Base-by-base conservation (phyloP, 2,329 filamentous ascomycete genomes). In the Aspergillus fijiensis region DNA sequence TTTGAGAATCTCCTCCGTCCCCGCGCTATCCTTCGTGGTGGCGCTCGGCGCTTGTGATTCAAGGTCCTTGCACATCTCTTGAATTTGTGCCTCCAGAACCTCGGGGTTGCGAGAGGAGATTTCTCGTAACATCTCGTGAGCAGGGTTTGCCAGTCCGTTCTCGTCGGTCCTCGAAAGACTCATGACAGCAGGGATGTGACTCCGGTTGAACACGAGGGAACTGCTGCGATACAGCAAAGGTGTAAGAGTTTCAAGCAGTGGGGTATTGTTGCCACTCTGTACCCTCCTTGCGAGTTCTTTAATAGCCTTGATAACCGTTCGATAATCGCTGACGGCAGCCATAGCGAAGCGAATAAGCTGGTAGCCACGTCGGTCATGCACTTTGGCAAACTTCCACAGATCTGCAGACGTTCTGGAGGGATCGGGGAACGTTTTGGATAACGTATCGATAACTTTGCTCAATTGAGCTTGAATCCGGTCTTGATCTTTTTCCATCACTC, bases 71-170 rank as follows among this genome's bases (percentile, higher is more conserved):
- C 93, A 96, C 51, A 99, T 85, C 63, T 96, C 92, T 62, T 92
- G 90, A 5, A 97, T 90, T 66, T 98, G 94, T 1, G 91, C 90
- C 71, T 95, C 94, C 79, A 99, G 92, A 9, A 98, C 87, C 60
- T 94, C 90, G 0, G 95, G 93, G 64, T 95, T 95, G 50, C 87
- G 86, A 56, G 91, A 88, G 0, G 95, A 98, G 31, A 98, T 96
- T 71, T 97, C 91, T 69, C 92, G 94, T 51, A 98, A 83, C 56
- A 98, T 84, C 70, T 96, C 91, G 70, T 97, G 92, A 1, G 95
- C 94, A 14, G 90, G 87, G 21, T 85, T 80, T 5, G 89, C 91
- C 52, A 97, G 81, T 0, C 88, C 89, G 52, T 90, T 87, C 70
- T 93, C 89, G 70, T 97, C 89, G 10, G 87, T 93, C 69, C 92